Conservation (phyloP, 164 flowering plant genomes). For the Taxillus chinensis region DNA sequence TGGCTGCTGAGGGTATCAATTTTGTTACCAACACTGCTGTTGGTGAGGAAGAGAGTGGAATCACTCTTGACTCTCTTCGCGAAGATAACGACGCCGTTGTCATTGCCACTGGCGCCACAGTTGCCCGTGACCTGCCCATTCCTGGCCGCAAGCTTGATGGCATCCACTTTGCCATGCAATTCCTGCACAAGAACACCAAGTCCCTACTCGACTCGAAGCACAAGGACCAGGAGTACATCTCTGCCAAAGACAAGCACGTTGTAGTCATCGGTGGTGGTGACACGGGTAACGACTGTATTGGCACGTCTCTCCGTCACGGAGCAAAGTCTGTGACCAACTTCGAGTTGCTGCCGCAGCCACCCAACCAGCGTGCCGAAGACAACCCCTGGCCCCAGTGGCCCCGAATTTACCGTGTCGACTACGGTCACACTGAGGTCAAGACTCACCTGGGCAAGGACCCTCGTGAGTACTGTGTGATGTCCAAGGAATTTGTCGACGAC, state of each 20-base stretch:
- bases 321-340: constrained; percentile 62
- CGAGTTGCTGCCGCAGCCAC: constrained; percentile 94
- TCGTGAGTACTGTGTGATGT: constrained; percentile 78
- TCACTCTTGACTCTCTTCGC: constrained; percentile 61
- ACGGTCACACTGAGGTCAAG: constrained; percentile 94
- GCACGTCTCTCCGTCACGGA: constrained; percentile 91
- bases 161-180: constrained; percentile 94
- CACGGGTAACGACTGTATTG: constrained; percentile 98
- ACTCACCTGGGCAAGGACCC: constrained; percentile 92
- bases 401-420: constrained; percentile 90
- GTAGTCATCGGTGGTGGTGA: constrained; percentile 99
- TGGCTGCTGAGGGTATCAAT: constrained; percentile 82
- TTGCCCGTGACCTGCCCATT: constrained; percentile 97
- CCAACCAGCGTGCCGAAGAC: constrained; percentile 69
- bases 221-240: constrained; percentile 76
- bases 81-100: constrained; percentile 73
- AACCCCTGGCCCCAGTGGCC: constrained; percentile 99
- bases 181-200: constrained; percentile 92
- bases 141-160: constrained; percentile 85
- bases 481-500: constrained; percentile 81
- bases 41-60: constrained; percentile 63
- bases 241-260: constrained; percentile 93
- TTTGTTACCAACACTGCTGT: constrained; percentile 85
- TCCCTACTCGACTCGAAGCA: constrained; percentile 91
- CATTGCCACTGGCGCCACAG: constrained; percentile 90